Conservation (phyloP, 148 eudicot species). For the Mesembryanthemum crystallinum region DNA sequence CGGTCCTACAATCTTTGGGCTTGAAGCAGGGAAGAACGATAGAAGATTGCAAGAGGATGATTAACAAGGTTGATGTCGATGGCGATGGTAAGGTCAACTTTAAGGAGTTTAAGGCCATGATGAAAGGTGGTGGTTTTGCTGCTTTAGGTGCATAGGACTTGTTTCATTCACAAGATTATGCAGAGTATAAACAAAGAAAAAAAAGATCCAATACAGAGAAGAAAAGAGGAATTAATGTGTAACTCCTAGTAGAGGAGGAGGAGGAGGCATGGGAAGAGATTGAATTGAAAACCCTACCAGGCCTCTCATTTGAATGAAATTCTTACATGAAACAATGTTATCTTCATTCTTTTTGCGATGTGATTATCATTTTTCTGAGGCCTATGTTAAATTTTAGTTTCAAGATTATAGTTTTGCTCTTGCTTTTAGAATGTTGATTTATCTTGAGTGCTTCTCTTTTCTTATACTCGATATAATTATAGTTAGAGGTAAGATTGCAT, state of each 20-base stretch:
- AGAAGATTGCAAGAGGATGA: conserved; percentile 84
- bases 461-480: too few relatives aligned
- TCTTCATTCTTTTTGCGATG: background rate
- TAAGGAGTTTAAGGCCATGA: conserved; percentile 78
- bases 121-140: conserved; percentile 88
- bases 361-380: background rate
- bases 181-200: too few relatives aligned
- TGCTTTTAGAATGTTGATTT: background rate
- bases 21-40: conserved; percentile 77
- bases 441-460: background rate
- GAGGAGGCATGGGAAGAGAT: background rate
- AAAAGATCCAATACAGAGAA: background rate
- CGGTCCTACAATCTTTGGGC: conserved; percentile 75
- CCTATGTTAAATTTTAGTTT: background rate
- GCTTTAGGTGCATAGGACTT: conserved; percentile 42
- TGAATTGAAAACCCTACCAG: background rate
- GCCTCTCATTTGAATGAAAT: background rate
- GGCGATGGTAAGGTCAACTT: conserved; percentile 86
- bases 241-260: background rate
- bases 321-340: background rate
- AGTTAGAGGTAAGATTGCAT: too few relatives aligned
- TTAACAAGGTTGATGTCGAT: conserved; percentile 73
- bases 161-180: too few relatives aligned
- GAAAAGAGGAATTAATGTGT: background rate
- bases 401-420: background rate